Evolutionary conservation across 495 filamentous ascomycete genomes (phyloP).

Genomic region (Lepraria neglecta): DNA sequence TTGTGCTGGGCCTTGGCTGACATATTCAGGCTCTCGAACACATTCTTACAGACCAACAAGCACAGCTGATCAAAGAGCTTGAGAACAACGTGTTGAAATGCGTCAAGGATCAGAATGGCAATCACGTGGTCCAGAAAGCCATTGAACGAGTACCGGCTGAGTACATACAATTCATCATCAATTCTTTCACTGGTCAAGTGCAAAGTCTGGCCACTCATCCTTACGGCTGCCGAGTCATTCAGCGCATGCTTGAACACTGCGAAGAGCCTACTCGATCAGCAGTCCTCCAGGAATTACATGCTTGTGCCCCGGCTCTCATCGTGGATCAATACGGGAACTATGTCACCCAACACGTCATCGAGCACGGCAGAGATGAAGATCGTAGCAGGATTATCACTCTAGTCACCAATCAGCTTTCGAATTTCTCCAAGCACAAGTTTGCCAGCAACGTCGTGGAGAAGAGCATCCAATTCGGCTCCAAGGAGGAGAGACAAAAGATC

Average conservation of each 20-base stretch:
- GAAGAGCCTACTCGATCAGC: constrained; percentile 60
- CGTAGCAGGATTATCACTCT: constrained; percentile 64
- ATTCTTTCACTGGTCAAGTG: constrained; percentile 77
- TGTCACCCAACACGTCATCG: constrained; percentile 89
- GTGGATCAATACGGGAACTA: constrained; percentile 95
- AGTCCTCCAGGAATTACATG: constrained; percentile 74
- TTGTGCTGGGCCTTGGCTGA: constrained; percentile 28
- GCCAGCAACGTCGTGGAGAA: constrained; percentile 98
- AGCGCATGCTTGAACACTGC: constrained; percentile 85
- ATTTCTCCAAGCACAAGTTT: constrained; percentile 88
- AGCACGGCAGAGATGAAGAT: constrained; percentile 72
- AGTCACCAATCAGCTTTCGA: constrained; percentile 65
- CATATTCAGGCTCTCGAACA: constrained; percentile 73
- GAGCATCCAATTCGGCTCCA: constrained; percentile 69
- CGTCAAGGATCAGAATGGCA: constrained; percentile 87
- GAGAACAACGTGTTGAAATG: constrained; percentile 71
- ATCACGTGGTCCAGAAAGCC: constrained; percentile 94
- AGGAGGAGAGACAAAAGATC: constrained; percentile 65
- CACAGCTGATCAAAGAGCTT: constrained; percentile 73
- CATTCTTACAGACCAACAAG: constrained; percentile 85
- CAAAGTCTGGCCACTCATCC: constrained; percentile 67
- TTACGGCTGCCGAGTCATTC: constrained; percentile 91
- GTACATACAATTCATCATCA: constrained; percentile 84
- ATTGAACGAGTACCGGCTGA: constrained; percentile 79
- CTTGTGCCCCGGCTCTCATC: constrained; percentile 63